phyloP scores from a whole-genome alignment of 495 filamentous ascomycete genomes.

The Xylaria palmicola region DNA sequence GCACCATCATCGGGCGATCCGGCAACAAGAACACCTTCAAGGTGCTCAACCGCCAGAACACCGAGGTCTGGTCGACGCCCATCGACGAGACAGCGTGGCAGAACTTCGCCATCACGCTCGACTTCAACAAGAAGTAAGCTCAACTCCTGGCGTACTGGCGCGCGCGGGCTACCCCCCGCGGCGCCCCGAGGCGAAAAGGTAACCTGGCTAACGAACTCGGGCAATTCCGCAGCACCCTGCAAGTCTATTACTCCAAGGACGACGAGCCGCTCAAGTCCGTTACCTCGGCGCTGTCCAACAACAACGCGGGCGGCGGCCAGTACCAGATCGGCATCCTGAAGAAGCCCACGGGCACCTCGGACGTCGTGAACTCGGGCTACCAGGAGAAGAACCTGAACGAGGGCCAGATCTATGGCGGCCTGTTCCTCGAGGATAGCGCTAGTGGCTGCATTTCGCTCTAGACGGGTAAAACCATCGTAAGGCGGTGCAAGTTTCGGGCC shows the following conservation, averaged over 20 bases:
- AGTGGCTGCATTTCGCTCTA: conserved; percentile 44
- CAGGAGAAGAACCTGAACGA: conserved; percentile 51
- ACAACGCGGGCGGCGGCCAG: conserved; percentile 55
- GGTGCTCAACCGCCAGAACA: conserved; percentile 47
- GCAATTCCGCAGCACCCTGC: conserved; percentile 53
- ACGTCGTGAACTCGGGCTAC: conserved; percentile 54
- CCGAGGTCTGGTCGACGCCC: conserved; percentile 46
- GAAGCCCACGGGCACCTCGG: conserved; percentile 54
- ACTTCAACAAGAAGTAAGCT: conserved; percentile 52
- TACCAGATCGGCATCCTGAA: conserved; percentile 59
- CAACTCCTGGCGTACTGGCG: too few species aligned
- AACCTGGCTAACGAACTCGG: too few species aligned
- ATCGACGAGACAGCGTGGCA: conserved; percentile 49
- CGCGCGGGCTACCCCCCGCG: neutral
- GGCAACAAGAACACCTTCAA: conserved; percentile 46
- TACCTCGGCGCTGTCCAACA: conserved; percentile 44
- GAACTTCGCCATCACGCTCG: conserved; percentile 57
- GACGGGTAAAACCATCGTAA: conserved; percentile 23
- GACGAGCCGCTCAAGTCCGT: conserved; percentile 47
- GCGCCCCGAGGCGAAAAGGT: neutral
- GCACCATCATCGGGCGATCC: conserved; percentile 47
- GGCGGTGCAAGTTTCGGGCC: neutral
- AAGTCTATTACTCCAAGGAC: conserved; percentile 52
- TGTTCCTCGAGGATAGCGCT: conserved; percentile 55
- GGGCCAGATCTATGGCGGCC: conserved; percentile 54